phyloP scores from a whole-genome alignment of 108 stramenopile species.

The Fragilariopsis cylindrus region DNA sequence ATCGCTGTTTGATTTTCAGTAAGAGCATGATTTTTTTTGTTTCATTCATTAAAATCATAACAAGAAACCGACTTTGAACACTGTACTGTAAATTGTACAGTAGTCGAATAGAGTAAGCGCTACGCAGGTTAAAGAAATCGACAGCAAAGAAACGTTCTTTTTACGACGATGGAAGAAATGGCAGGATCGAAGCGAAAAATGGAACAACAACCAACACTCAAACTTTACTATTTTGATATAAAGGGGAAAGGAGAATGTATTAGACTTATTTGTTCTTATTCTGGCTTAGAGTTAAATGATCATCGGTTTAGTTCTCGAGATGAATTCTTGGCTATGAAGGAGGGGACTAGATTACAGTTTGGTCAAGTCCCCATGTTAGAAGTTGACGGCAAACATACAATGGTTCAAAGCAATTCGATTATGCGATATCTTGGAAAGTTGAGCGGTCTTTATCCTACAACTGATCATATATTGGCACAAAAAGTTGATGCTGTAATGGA shows the following conservation, averaged over 20 bases:
- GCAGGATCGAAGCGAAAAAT: conserved; percentile 3
- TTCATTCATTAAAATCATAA: too few relatives aligned
- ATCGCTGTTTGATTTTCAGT: too few relatives aligned
- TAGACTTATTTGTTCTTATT: conserved; percentile 39
- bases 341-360: conserved; percentile 32
- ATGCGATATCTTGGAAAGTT: conserved; percentile 38
- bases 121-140: too few relatives aligned
- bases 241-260: conserved; percentile 43
- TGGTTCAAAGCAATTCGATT: conserved; percentile 38
- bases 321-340: conserved; percentile 33
- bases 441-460: conserved; percentile 24
- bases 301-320: conserved; percentile 26
- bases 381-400: conserved; percentile 36
- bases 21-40: too few relatives aligned
- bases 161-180: too few relatives aligned
- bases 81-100: too few relatives aligned
- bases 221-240: conserved; percentile 43
- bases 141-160: too few relatives aligned
- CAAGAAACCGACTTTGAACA: too few relatives aligned
- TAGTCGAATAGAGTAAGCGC: too few relatives aligned
- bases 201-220: conserved; percentile 29
- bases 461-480: conserved; percentile 28
- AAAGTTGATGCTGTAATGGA: conserved; percentile 34
- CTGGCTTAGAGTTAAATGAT: conserved; percentile 39
- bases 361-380: conserved; percentile 46